Evolutionary conservation across 495 filamentous ascomycete genomes (phyloP).

Genomic region (Hyaloscypha finlandica): DNA sequence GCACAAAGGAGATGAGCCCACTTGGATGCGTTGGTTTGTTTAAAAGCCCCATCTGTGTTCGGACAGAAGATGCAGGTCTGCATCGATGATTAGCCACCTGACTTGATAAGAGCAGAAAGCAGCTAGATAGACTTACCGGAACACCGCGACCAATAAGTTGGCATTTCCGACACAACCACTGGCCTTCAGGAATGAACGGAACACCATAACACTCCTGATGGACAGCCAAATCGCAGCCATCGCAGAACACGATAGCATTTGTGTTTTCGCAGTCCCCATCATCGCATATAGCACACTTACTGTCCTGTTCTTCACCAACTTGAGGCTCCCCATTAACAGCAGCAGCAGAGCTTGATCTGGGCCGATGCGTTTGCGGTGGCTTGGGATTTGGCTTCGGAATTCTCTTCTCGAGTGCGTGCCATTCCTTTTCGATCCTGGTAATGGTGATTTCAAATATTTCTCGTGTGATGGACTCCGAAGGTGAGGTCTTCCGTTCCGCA

Average conservation of each 20-base stretch:
- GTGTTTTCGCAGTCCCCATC: conserved; percentile 99
- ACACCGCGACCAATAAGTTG: conserved; percentile 89
- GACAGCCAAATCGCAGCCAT: conserved; percentile 95
- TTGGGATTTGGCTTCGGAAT: conserved; percentile 97
- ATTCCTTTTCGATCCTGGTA: conserved; percentile 98
- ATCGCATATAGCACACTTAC: conserved; percentile 96
- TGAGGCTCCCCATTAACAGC: conserved; percentile 88
- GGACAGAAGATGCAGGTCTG: conserved; percentile 97
- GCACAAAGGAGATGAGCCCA: conserved; percentile 97
- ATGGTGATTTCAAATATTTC: conserved; percentile 97
- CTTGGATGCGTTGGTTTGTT: conserved; percentile 90
- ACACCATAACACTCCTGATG: conserved; percentile 99
- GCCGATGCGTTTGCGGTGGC: conserved; percentile 87
- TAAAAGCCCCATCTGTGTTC: conserved; percentile 96
- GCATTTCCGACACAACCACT: conserved; percentile 98
- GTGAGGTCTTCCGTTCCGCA: conserved; percentile 65
- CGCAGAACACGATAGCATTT: conserved; percentile 99
- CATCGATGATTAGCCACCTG: conserved; percentile 7
- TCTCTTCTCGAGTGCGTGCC: conserved; percentile 92
- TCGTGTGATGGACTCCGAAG: conserved; percentile 79
- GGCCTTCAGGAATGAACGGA: conserved; percentile 96
- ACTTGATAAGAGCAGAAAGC: conserved; percentile 15
- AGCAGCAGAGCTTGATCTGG: conserved; percentile 86
- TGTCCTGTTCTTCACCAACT: conserved; percentile 92
- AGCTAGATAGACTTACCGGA: conserved; percentile 56